Conservation (phyloP, 2,329 filamentous ascomycete genomes). For the Curvularia verruculosa region DNA sequence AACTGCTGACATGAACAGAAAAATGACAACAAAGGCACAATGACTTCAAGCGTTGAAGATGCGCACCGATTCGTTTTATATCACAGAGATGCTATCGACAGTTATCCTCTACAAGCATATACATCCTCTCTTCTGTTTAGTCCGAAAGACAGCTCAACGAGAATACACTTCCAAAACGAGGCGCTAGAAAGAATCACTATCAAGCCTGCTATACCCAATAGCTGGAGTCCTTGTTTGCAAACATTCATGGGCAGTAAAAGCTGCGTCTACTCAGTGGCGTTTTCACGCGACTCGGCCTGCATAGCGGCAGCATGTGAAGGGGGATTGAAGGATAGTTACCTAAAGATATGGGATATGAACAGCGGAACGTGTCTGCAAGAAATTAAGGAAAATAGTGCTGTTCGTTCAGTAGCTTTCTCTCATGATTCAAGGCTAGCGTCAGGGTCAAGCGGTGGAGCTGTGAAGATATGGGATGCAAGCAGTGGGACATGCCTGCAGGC, state of each 20-base stretch:
- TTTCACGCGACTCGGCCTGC: slow-evolving; percentile 4
- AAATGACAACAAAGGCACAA: not conserved
- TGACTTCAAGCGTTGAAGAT: slow-evolving; percentile 13
- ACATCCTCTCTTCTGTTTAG: slow-evolving; percentile 5
- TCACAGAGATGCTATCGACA: slow-evolving; percentile 20
- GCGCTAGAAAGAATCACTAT: not conserved
- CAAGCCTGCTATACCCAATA: not conserved
- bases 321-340: not conserved
- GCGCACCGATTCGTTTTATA: slow-evolving; percentile 26
- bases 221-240: slow-evolving; percentile 16
- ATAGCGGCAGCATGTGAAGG: not conserved
- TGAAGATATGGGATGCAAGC: not conserved
- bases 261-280: slow-evolving; percentile 15
- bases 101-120: slow-evolving; percentile 13
- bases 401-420: not conserved
- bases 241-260: slow-evolving; percentile 25
- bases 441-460: not conserved
- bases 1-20: not conserved
- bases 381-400: not conserved
- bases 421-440: not conserved
- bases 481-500: not conserved
- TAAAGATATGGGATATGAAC: not conserved
- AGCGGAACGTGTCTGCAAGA: not conserved
- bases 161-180: not conserved
- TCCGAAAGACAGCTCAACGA: not conserved